phyloP scores from a whole-genome alignment of 805 yeast species.

The Lipomyces chichibuensis region DNA sequence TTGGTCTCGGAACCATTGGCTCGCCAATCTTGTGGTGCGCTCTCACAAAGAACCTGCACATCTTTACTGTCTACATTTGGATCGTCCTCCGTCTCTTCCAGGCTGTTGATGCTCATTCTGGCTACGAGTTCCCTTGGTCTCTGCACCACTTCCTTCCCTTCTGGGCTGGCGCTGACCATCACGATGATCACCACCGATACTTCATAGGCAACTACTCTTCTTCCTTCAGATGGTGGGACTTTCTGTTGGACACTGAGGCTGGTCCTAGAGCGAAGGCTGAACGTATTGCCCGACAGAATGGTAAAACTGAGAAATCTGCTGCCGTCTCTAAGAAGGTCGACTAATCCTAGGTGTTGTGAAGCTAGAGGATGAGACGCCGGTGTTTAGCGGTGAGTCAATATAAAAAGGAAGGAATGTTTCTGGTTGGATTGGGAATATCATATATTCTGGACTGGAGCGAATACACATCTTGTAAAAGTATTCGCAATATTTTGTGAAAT shows the following conservation, averaged over 20 bases:
- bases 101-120: slow-evolving; percentile 97
- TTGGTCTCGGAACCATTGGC: slow-evolving; percentile 96
- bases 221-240: slow-evolving; percentile 96
- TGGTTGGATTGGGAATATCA: background rate
- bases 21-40: slow-evolving; percentile 85
- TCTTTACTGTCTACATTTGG: slow-evolving; percentile 90
- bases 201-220: slow-evolving; percentile 95
- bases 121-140: slow-evolving; percentile 97
- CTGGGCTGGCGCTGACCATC: slow-evolving; percentile 37
- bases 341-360: slow-evolving; percentile 7
- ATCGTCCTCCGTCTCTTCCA: slow-evolving; percentile 85
- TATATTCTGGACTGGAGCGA: background rate
- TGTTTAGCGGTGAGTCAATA: no score
- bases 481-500: background rate
- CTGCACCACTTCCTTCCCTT: slow-evolving; percentile 88
- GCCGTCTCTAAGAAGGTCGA: slow-evolving; percentile 31
- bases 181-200: slow-evolving; percentile 95
- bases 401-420: no score
- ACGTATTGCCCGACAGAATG: slow-evolving; percentile 64
- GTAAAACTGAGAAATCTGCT: slow-evolving; percentile 45
- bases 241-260: slow-evolving; percentile 81
- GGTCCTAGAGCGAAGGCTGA: slow-evolving; percentile 76
- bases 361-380: background rate
- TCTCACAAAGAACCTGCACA: slow-evolving; percentile 74
- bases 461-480: background rate